Base-by-base conservation (phyloP, 495 filamentous ascomycete species). In the Neurospora tetrasperma region DNA sequence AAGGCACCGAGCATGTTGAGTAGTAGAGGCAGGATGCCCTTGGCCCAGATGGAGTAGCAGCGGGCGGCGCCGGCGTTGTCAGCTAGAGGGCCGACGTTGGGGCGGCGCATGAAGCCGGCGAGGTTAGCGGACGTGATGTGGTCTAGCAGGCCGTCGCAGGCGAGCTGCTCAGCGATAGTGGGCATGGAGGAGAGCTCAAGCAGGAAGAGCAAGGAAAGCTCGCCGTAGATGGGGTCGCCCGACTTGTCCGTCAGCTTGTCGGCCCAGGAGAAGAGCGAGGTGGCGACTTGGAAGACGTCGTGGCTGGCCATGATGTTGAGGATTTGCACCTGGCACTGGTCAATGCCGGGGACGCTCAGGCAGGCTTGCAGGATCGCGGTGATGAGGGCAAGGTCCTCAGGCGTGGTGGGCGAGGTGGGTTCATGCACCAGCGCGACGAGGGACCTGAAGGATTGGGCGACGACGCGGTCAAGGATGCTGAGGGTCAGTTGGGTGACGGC, bases 211-310 rank as follows among this genome's bases (percentile, higher is more conserved):
- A 97, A 86, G 76, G 91, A 91, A 20, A 97, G 84, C 76, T 98
- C 94, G 74, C 93, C 96, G 82, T 97, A 98, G 62, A 99, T 84
- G n/a, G 96, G 96, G 75, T 99, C 95, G 40, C 90, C 89, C 2
- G 54, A 62, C 70, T 89, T 88, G 44, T 89, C 84, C 5, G 87
- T 83, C 59, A 96, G 86, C 74, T 90, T 89, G 80, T 98, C 93
- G 18, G 96, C 89, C 96, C 96, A 99, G 7, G 93, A 97, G 80
- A 96, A 98, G 69, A 99, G 86, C 14, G 92, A 93, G 18, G 90
- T 90, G 0, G 94, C 94, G 70, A 92, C 90, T 74, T 94, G 90
- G n/a, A 90, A 86, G 4, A 90, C 89, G 71, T 96, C 88, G 78
- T 91, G 86, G 46, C 88, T 80, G 35, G 86, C 82, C 77, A 92